Base-by-base conservation (phyloP, 2,329 filamentous ascomycete genomes). In the Gnomoniopsis smithogilvyi region DNA sequence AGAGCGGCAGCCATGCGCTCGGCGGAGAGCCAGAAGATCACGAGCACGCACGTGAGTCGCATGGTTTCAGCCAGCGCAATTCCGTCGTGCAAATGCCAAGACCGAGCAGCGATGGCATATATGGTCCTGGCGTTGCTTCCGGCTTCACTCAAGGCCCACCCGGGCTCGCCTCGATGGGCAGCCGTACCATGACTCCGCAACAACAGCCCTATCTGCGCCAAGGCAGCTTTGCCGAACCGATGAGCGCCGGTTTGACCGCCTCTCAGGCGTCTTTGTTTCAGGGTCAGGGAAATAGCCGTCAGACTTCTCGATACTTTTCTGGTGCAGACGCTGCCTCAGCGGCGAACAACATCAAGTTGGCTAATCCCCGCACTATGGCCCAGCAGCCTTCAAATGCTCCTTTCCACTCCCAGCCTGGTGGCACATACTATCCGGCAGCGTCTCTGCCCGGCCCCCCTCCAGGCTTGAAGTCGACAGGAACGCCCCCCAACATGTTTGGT, bases 381-480 rank as follows among this genome's bases (percentile, higher is more conserved):
- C 60, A 62, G 22, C 91, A 92, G 72, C 86, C 87, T 54, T 88
- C 89, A n/a, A 95, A 93, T 88, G 91, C 94, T 87, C 90, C 88
- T 51, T 83, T 84, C 68, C 85, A 87, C 65, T 76, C 79, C 45
- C 83, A 86, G 66, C 73, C 85, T 72, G 73, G 81, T 64, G 85
- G 81, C 64, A 90, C 91, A 63, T 95, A 92, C 71, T 97, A 95
- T 72, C 85, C 88, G 51, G 36, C 57, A 26, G 88, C 86, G 56
- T 91, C 91, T 11, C 92, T 97, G 68, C 92, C 96, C 68, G 94
- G 93, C 3, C 95, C 96, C 30, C 95, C 95, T 61, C 96, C 95
- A 0, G 95, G 95, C 11, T 80, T 99, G 30, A 99, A 99, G 77
- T 96, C 94, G 22, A 93, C 93, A 2, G 92, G 92, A 46, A 98